Evolutionary conservation across 768 basidiomycete genomes (phyloP).

Genomic region (Pleurotus giganteus): DNA sequence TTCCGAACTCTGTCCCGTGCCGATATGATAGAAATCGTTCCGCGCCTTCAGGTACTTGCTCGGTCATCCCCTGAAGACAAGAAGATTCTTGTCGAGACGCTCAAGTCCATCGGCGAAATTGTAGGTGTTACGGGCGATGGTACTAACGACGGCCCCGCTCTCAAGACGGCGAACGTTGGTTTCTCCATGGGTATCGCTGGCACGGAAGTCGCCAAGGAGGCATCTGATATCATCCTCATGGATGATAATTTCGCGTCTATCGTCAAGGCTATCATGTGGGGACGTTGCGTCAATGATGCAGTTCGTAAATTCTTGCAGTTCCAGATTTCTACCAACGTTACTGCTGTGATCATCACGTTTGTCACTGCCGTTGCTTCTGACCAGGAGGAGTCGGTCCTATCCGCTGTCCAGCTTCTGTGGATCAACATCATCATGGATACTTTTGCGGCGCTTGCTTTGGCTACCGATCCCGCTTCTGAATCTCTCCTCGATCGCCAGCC

Average conservation of each 20-base stretch:
- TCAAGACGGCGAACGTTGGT: conserved; percentile 94
- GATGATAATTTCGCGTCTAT: conserved; percentile 96
- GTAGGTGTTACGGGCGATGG: conserved; percentile 98
- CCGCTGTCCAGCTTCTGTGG: conserved; percentile 97
- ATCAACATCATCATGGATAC: conserved; percentile 99
- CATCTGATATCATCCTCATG: conserved; percentile 98
- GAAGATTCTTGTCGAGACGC: conserved; percentile 85
- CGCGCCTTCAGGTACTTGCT: conserved; percentile 92
- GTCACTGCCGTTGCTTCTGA: conserved; percentile 82
- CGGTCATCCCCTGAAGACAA: conserved; percentile 98
- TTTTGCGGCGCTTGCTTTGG: conserved; percentile 95
- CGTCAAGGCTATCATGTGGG: conserved; percentile 98
- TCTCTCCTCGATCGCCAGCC: conserved; percentile 84
- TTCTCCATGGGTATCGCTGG: conserved; percentile 97
- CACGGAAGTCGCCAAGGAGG: conserved; percentile 98
- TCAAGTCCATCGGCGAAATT: conserved; percentile 84
- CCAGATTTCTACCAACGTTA: conserved; percentile 92
- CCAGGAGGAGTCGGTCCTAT: conserved; percentile 79
- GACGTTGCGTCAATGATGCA: conserved; percentile 96
- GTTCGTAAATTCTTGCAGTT: conserved; percentile 98
- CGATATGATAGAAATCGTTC: conserved; percentile 81
- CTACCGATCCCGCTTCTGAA: conserved; percentile 91
- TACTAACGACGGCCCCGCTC: conserved; percentile 95
- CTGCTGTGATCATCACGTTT: conserved; percentile 93
- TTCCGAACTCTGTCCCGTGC: conserved; percentile 75